These are phyloP conservation scores for Pseudopithomyces chartarum DNA, from an alignment of 2,329 filamentous ascomycete genomes.

Conservation along the genomic window DNA sequence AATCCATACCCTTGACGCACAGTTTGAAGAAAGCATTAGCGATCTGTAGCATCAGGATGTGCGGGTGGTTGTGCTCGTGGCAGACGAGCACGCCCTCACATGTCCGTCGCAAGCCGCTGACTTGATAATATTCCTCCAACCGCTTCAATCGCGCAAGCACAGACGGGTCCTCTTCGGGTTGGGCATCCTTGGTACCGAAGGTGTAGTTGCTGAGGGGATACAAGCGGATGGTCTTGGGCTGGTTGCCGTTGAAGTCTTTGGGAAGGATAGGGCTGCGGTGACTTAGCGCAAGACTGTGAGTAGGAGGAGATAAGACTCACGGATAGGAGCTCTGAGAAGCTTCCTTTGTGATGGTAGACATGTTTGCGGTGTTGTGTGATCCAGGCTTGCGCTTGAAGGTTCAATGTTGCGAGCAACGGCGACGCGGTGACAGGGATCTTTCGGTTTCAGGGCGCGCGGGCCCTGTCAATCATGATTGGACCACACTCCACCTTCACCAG, in stretches of 20 bases:
- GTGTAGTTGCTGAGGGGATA: constrained; percentile 98
- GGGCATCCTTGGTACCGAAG: constrained; percentile 96
- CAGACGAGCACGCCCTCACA: constrained; percentile 97
- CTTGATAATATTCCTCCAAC: constrained; percentile 91
- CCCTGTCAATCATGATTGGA: constrained; percentile 2
- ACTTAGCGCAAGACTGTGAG: constrained; percentile 10
- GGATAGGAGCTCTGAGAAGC: constrained; percentile 78
- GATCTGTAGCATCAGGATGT: constrained; percentile 98
- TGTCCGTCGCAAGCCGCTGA: constrained; percentile 94
- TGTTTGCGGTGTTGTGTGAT: constrained; percentile 45
- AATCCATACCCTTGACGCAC: constrained; percentile 44
- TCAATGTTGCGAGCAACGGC: constrained; percentile 4
- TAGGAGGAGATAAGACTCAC: constrained; percentile 41
- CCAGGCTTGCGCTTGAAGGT: constrained; percentile 3
- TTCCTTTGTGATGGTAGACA: constrained; percentile 83
- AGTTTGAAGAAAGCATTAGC: constrained; percentile 99
- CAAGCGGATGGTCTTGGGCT: constrained; percentile 86
- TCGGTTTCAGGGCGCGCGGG: constrained; percentile 7
- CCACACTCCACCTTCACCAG: background rate
- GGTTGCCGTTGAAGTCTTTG: constrained; percentile 83
- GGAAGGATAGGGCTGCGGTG: constrained; percentile 71
- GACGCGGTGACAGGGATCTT: constrained; percentile 18
- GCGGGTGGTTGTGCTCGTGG: constrained; percentile 98
- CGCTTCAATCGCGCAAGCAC: constrained; percentile 90
- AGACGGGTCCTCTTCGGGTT: constrained; percentile 96